These are phyloP conservation scores for Ascochyta rabiei DNA, from an alignment of 2,329 filamentous ascomycete genomes.

Conservation along the genomic window DNA sequence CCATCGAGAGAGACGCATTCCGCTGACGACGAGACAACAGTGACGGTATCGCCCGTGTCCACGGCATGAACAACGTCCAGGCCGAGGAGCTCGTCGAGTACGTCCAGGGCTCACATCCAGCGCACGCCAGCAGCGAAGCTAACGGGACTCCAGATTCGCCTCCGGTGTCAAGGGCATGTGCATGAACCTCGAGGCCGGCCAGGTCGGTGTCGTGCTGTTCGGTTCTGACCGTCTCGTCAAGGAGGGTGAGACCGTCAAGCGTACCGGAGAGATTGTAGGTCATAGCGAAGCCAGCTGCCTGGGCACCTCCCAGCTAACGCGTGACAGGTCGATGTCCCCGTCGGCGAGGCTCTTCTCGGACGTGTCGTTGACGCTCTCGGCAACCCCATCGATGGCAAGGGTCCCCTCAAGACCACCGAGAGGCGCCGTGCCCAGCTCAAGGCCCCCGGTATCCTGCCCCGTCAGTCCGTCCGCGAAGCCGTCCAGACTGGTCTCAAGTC, in stretches of 20 bases:
- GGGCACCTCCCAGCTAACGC: constrained; percentile 26
- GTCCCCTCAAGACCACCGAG: constrained; percentile 89
- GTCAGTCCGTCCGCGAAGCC: constrained; percentile 95
- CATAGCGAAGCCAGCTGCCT: background rate
- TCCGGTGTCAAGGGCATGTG: constrained; percentile 99
- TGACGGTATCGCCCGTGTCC: constrained; percentile 99
- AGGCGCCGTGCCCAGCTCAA: constrained; percentile 97
- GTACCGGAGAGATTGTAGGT: constrained; percentile 98
- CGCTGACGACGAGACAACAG: constrained; percentile 59
- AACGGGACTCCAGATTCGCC: constrained; percentile 74
- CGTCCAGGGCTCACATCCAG: constrained; percentile 51
- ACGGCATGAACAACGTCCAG: constrained; percentile 99
- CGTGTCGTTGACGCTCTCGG: constrained; percentile 98
- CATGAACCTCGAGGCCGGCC: constrained; percentile 99
- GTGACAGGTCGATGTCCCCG: constrained; percentile 87
- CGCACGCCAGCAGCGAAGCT: constrained; percentile 28
- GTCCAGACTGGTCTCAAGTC: constrained; percentile 99
- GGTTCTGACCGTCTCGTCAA: constrained; percentile 99
- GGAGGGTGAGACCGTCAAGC: constrained; percentile 99
- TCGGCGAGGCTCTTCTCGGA: constrained; percentile 89
- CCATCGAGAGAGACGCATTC: constrained; percentile 27
- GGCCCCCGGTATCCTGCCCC: constrained; percentile 97
- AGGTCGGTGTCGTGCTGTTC: constrained; percentile 99
- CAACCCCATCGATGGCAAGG: constrained; percentile 99
- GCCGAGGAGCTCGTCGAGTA: constrained; percentile 99